A percentile compares a stretch with the other conserved stretches of the same genome.
phyloP scores from a whole-genome alignment of 352 stramenopile species.

The Globisporangium acanthophoron region DNA sequence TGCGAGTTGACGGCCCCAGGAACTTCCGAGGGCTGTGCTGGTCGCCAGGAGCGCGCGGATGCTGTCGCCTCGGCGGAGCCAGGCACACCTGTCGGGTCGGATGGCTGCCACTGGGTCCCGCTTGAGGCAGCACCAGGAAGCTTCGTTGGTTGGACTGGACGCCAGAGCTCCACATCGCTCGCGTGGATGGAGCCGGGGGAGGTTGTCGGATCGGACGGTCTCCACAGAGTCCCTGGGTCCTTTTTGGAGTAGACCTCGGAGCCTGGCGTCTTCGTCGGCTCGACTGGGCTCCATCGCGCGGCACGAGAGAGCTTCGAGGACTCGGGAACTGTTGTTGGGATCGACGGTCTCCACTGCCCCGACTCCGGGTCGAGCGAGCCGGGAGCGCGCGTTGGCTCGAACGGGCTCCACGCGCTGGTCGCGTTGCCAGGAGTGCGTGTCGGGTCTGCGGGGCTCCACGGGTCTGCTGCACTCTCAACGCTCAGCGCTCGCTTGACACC shows the following conservation, averaged over 20 bases:
- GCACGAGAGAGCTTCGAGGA: background rate
- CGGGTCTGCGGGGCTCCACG: slow-evolving; percentile 1
- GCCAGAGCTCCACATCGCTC: background rate
- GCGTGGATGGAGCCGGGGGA: background rate
- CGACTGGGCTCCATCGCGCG: background rate
- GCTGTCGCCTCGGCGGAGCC: background rate
- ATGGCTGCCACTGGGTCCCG: background rate
- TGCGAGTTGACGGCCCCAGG: background rate
- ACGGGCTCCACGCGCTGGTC: background rate
- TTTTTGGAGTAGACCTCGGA: background rate
- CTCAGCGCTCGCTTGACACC: background rate
- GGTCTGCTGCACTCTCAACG: background rate
- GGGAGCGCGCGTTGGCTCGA: background rate
- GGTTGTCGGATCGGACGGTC: background rate
- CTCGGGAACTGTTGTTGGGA: background rate
- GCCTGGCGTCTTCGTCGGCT: background rate
- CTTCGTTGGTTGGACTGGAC: background rate
- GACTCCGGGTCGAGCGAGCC: background rate
- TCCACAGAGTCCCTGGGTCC: background rate
- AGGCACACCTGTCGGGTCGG: background rate
- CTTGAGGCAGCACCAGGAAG: background rate
- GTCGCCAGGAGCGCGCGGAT: background rate
- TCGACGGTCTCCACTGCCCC: background rate
- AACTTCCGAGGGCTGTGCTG: background rate
- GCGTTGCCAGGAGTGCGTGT: background rate